Conservation (phyloP, 164 flowering plant genomes). For the Annona cherimola region DNA sequence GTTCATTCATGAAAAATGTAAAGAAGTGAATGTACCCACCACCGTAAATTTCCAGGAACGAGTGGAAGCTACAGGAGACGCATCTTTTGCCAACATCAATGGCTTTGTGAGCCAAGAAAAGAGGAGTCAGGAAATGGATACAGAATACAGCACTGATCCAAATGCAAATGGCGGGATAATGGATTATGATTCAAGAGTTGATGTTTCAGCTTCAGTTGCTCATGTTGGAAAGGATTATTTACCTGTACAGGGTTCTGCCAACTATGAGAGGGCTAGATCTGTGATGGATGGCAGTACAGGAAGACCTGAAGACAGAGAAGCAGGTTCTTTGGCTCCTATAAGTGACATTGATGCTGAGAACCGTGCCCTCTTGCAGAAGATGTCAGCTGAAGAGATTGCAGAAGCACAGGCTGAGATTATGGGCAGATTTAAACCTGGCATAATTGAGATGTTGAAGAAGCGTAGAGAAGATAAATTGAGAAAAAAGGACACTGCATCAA, state of each 20-base stretch:
- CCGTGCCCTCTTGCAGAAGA: slow-evolving; percentile 42
- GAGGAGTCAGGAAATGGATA: not conserved
- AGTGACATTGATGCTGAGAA: slow-evolving; percentile 90
- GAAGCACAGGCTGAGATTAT: slow-evolving; percentile 77
- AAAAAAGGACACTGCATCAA: slow-evolving; percentile 23
- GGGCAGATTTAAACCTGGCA: slow-evolving; percentile 60
- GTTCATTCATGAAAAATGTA: too few relatives aligned
- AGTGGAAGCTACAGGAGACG: slow-evolving; percentile 10
- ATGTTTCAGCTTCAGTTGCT: not conserved
- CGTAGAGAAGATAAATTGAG: slow-evolving; percentile 53
- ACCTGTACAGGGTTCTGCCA: not conserved
- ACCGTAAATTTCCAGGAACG: not conserved
- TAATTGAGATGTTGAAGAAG: slow-evolving; percentile 46
- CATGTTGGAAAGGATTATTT: slow-evolving; percentile 18
- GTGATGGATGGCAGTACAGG: not conserved
- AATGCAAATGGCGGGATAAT: not conserved
- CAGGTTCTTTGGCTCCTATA: slow-evolving; percentile 30
- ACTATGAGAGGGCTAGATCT: not conserved
- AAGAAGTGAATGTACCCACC: too few relatives aligned
- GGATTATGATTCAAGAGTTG: slow-evolving; percentile 6
- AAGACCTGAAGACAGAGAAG: slow-evolving; percentile 18
- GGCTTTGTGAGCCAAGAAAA: not conserved
- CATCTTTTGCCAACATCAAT: not conserved
- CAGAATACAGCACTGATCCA: not conserved
- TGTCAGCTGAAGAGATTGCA: slow-evolving; percentile 77